Conservation (phyloP, 768 basidiomycete genomes). For the Clitopilus passeckerianus region DNA sequence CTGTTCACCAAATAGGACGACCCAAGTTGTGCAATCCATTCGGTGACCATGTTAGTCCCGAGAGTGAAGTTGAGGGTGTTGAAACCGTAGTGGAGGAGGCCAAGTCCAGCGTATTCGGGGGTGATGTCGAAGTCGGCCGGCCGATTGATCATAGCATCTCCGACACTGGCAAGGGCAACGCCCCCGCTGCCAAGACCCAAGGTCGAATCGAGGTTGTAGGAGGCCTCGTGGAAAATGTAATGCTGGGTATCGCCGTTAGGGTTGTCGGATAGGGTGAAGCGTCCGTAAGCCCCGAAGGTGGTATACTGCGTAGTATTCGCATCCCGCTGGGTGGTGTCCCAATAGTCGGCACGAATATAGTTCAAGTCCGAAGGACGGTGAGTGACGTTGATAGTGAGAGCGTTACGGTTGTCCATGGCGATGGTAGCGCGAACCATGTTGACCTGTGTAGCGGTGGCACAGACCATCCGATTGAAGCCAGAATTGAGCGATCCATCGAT, state of each 20-base stretch:
- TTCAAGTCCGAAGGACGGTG: slow-evolving; percentile 11
- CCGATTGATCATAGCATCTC: not conserved
- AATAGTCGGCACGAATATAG: slow-evolving; percentile 5
- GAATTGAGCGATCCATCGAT: not conserved
- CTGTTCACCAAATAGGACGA: not conserved
- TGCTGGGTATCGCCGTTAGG: not conserved
- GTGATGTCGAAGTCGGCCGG: not conserved
- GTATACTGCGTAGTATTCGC: not conserved
- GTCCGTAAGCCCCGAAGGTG: not conserved
- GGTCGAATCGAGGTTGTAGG: not conserved
- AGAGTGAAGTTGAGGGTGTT: not conserved
- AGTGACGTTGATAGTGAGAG: slow-evolving; percentile 7
- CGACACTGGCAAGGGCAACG: not conserved
- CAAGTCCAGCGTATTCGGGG: not conserved
- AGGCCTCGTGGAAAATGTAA: not conserved
- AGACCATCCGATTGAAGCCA: slow-evolving; percentile 10
- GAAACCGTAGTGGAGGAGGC: not conserved
- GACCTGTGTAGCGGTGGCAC: slow-evolving; percentile 12
- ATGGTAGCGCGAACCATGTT: slow-evolving; percentile 14
- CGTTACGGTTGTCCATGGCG: not conserved
- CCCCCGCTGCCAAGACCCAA: not conserved
- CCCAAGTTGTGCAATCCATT: not conserved
- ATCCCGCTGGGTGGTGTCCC: not conserved
- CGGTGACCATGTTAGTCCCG: not conserved
- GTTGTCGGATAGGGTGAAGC: slow-evolving; percentile 3